Evolutionary conservation across 1,139 yeast species (phyloP), one percentile per base, ranked within the genome.

Genomic region (Suhomyces kunorum): DNA sequence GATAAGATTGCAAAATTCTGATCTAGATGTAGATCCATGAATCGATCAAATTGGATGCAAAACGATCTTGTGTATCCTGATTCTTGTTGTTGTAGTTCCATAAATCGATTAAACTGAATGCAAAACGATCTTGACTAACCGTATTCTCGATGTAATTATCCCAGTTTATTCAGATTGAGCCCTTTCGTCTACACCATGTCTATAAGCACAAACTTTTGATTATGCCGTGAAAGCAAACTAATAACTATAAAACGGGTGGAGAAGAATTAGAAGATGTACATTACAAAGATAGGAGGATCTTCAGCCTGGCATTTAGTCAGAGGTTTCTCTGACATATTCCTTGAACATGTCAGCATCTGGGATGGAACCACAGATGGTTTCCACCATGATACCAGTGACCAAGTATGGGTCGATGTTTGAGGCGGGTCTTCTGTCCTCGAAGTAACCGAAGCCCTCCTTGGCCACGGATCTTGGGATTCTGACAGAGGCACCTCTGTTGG

Each of bases 381-480:
- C 98, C 59, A 87, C 87, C 84, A 92, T 87, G 63, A 92, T 89
- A 78, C 98, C 98, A 44, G 97, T 89, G 53, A 92, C 98, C 70
- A 90, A 81, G 77, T 92, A 92, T 56, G 98, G 98, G 71, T 92
- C 98, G 60, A 92, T 92, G 83, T 92, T 92, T 49, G 98, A 90
- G 55, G 98, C 98, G 48, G 98, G 98, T 77, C 98, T 89, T 80
- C 98, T 88, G 76, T 92, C 98, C 80, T 92, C 98, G 61, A 92
- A 92, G 82, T 92, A 92, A 49, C 98, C 98, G 71, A 71, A 88
- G 47, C 97, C 97, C 70, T 90, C 98, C 74, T 88, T 88, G 66
- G 96, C 96, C 55, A 92, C 98, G 36, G 96, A 84, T 76, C 98
- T 84, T 73, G 98, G 98, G 64, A 92, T 92, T 81, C 98, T 87